phyloP scores from a whole-genome alignment of 441 rosid genomes.

The Mallotus repandus region DNA sequence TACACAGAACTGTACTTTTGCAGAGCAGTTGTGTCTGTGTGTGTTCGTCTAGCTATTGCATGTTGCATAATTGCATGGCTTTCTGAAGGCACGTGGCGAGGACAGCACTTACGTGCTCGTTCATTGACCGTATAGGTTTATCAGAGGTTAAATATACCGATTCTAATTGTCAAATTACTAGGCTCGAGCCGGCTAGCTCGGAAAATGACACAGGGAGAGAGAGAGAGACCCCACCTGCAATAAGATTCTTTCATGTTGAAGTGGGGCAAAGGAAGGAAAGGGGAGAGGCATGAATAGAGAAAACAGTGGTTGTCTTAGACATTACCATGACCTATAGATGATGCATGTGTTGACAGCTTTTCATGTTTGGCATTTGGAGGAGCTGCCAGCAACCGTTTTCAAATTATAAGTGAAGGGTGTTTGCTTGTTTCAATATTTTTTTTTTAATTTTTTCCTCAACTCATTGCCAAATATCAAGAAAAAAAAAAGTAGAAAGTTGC shows the following conservation, averaged over 20 bases:
- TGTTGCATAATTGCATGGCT: slow-evolving; percentile 29
- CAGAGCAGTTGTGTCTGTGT: not conserved
- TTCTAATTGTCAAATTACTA: not conserved
- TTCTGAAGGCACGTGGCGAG: slow-evolving; percentile 15
- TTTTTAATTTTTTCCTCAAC: no score
- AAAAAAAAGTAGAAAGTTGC: not conserved
- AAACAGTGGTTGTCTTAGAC: slow-evolving; percentile 21
- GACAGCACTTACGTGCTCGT: slow-evolving; percentile 14
- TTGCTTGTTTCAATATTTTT: no score
- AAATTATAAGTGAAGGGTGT: slow-evolving; percentile 1
- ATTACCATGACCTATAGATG: slow-evolving; percentile 12
- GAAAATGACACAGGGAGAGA: not conserved
- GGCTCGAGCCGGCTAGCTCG: no score
- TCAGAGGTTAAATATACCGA: not conserved
- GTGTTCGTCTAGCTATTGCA: not conserved
- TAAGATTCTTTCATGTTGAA: not conserved
- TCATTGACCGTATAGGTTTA: not conserved
- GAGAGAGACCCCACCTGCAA: not conserved
- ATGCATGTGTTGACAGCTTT: slow-evolving; percentile 39
- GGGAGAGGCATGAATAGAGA: slow-evolving; percentile 8
- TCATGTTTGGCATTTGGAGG: slow-evolving; percentile 40
- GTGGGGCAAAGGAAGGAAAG: not conserved
- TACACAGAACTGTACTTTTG: not conserved
- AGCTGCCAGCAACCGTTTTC: slow-evolving; percentile 29
- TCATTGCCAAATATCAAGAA: not conserved